Evolutionary conservation across 148 eudicot genomes (phyloP).

Genomic region (Rhododendron vialii): DNA sequence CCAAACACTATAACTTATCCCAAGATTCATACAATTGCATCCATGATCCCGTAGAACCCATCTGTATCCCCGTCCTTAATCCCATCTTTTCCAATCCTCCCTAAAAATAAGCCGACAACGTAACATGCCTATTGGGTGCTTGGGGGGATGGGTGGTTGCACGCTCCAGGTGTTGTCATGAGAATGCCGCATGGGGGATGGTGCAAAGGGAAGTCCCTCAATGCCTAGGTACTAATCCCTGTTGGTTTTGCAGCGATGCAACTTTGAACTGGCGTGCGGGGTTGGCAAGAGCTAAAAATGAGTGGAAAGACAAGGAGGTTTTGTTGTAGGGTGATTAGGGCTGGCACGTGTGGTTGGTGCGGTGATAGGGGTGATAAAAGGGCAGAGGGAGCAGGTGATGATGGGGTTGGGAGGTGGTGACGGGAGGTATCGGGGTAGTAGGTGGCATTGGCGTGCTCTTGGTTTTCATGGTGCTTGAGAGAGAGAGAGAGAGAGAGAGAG

Average conservation of each 20-base stretch:
- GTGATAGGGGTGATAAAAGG: neutral
- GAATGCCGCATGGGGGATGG: neutral
- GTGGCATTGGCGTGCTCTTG: neutral
- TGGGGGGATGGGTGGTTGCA: neutral
- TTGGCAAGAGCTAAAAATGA: neutral
- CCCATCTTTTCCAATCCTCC: neutral
- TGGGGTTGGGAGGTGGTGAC: neutral
- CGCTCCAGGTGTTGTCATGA: neutral
- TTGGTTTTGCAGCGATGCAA: neutral
- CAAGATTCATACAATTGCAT: neutral
- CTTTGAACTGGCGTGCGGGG: neutral
- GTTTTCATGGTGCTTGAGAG: neutral
- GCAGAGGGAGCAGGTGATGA: neutral
- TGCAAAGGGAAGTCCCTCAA: neutral
- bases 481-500: neutral
- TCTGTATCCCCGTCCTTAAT: neutral
- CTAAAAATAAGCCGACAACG: no score
- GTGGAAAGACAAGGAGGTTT: neutral
- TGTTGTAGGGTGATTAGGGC: neutral
- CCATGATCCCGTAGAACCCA: neutral
- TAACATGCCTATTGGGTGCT: no score
- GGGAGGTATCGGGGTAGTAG: neutral
- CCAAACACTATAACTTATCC: no score
- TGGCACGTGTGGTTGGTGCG: neutral
- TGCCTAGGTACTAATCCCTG: neutral